Base-by-base conservation (phyloP, 768 basidiomycete genomes). In the Suillus alpinus region DNA sequence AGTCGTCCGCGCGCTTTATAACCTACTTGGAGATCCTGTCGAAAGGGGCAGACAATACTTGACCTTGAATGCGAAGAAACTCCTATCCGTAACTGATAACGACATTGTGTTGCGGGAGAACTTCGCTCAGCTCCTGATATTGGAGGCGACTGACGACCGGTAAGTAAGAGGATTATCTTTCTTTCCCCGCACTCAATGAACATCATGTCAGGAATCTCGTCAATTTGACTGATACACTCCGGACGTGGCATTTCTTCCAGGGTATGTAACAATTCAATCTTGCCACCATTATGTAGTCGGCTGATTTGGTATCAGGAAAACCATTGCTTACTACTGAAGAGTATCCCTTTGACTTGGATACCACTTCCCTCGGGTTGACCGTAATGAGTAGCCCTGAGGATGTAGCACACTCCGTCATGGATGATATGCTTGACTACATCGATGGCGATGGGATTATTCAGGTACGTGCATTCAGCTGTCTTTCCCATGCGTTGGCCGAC, bases 271-370 rank as follows among this genome's bases (percentile, higher is more conserved):
- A 59, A 56, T 56, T 26, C 4, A 26, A 26, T 26, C 26, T 14
- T 4, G 18, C 20, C 8, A 32, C 20, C 7, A 44, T 63, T 6
- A 56, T 55, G 34, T 53, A 9, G 46, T 53, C 26, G 50, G 34
- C 46, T 52, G 56, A 47, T 51, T 12, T 46, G 7, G 4, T 20
- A 40, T 31, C 53, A 79, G 78, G 76, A 9, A 73, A 76, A 55
- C 75, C 73, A 8, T 66, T 75, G 37, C 69, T 82, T 6, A 84
- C 82, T 3, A 83, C 81, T 3, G 76, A 77, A 44, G 70, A 74
- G 31, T 84, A 83, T 63, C 83, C 84, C 0, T 77, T 74, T 61
- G 86, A 87, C 68, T 69, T 85, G 31, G 85, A 86, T 62, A 86
- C 84, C 0, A 86, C 86, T 0, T 83, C 86, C 5, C 57, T 86